A percentile compares a stretch with the other conserved stretches of the same genome.
These are phyloP conservation scores for Castanospermum australe DNA, from an alignment of 306 rosid species.

Conservation along the genomic window DNA sequence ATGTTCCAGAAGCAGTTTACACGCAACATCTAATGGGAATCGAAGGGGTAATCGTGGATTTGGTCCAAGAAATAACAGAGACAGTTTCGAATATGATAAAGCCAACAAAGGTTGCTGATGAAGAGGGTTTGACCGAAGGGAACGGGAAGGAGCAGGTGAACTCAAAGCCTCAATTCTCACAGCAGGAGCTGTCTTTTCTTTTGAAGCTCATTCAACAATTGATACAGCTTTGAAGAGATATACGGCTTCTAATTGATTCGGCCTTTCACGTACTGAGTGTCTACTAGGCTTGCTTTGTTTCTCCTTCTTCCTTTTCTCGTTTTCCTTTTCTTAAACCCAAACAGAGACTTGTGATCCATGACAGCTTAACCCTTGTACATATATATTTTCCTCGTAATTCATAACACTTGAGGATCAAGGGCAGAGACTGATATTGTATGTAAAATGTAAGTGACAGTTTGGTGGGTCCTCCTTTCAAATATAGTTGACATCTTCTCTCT, in stretches of 20 bases:
- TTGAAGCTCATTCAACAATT: constrained; percentile 80
- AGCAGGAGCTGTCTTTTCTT: constrained; percentile 75
- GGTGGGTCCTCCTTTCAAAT: background rate
- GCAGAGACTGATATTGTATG: background rate
- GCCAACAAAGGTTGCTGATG: constrained; percentile 38
- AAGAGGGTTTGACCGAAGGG: constrained; percentile 44
- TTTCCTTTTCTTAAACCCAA: background rate
- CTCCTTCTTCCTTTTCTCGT: background rate
- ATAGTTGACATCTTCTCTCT: background rate
- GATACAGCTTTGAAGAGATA: constrained; percentile 38
- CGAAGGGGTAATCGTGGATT: constrained; percentile 88
- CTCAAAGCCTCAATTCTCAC: constrained; percentile 72
- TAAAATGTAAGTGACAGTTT: background rate
- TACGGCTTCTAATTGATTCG: background rate
- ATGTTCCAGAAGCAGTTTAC: constrained; percentile 87
- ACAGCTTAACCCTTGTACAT: constrained; percentile 19
- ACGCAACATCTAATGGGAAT: constrained; percentile 91
- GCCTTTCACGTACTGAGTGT: background rate
- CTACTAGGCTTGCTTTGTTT: background rate
- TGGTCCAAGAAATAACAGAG: constrained; percentile 75
- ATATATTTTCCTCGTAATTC: background rate
- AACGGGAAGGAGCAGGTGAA: constrained; percentile 32
- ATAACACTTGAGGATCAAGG: constrained; percentile 6
- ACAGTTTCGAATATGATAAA: constrained; percentile 58
- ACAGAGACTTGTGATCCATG: background rate